Evolutionary conservation across 192 early-diverging fungal genomes (phyloP).

Genomic region (Spinellus fusiger): DNA sequence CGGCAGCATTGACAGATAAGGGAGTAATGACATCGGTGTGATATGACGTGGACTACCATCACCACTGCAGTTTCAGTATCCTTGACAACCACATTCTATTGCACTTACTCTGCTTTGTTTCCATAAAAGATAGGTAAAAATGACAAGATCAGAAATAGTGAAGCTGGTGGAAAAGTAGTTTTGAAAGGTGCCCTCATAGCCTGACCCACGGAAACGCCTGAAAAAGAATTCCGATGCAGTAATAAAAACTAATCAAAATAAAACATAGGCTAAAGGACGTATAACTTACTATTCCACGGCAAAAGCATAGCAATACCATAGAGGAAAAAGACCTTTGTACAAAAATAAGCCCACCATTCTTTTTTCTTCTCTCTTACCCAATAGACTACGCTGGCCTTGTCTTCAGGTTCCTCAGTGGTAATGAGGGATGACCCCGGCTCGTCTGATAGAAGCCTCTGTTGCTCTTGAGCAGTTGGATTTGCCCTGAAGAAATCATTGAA

Average conservation of each 20-base stretch:
- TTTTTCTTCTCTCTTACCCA: not conserved
- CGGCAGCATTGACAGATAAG: conserved; percentile 46
- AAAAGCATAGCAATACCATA: conserved; percentile 74
- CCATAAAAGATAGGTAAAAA: conserved; percentile 44
- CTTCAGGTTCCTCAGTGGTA: not conserved
- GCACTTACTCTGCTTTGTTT: conserved; percentile 40
- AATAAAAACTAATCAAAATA: conserved; percentile 52
- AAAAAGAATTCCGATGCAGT: conserved; percentile 72
- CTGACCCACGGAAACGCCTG: conserved; percentile 51
- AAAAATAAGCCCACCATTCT: not conserved
- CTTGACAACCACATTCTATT: conserved; percentile 7
- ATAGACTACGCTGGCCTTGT: not conserved
- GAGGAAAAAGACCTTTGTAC: conserved; percentile 50
- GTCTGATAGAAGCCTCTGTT: too few relatives aligned
- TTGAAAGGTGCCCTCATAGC: conserved; percentile 60
- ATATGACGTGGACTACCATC: not conserved
- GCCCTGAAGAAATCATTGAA: too few relatives aligned
- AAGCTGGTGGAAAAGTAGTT: conserved; percentile 70
- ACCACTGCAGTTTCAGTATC: conserved; percentile 26
- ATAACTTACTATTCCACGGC: conserved; percentile 69
- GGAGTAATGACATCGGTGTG: conserved; percentile 19
- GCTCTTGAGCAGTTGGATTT: too few relatives aligned
- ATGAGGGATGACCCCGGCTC: not conserved
- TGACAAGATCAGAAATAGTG: conserved; percentile 55
- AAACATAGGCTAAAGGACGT: not conserved